Evolutionary conservation across 352 stramenopile genomes (phyloP).

Genomic region (Phytophthora capsici): DNA sequence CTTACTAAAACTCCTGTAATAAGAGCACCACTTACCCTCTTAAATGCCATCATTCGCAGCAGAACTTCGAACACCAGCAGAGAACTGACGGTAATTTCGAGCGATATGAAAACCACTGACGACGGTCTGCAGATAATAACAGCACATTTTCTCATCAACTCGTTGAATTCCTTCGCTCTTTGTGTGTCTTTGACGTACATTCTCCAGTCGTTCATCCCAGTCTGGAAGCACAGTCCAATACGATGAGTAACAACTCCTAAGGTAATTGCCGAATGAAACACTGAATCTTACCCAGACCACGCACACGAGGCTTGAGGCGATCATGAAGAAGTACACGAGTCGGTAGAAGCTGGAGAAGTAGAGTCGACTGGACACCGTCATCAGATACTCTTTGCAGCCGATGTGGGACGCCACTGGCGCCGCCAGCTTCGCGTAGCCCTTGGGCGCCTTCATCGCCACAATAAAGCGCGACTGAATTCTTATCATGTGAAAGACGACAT

Average conservation of each 20-base stretch:
- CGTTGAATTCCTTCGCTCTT: too few species aligned
- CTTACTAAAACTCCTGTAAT: not conserved
- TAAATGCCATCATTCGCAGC: constrained; percentile 84
- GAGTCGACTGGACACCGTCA: constrained; percentile 79
- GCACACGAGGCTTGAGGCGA: constrained; percentile 73
- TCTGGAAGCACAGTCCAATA: constrained; percentile 40
- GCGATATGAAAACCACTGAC: constrained; percentile 80
- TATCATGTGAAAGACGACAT: constrained; percentile 6
- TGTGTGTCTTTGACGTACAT: constrained; percentile 46
- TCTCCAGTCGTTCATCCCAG: constrained; percentile 73
- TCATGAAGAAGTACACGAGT: constrained; percentile 83
- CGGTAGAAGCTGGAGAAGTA: constrained; percentile 87
- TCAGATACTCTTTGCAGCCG: constrained; percentile 70
- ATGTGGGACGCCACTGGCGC: constrained; percentile 37
- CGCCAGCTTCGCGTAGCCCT: constrained; percentile 46
- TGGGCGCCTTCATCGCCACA: constrained; percentile 17
- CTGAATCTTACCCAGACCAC: constrained; percentile 63
- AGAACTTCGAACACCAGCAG: constrained; percentile 83
- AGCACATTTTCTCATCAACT: constrained; percentile 1
- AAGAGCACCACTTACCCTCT: constrained; percentile 43
- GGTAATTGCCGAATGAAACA: not conserved
- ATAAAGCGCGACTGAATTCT: constrained; percentile 12
- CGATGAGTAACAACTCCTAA: not conserved
- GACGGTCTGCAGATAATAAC: constrained; percentile 48
- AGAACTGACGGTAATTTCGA: constrained; percentile 79